Conservation (phyloP, 1,284 basidiomycete genomes). For the Pisolithus thermaeus region DNA sequence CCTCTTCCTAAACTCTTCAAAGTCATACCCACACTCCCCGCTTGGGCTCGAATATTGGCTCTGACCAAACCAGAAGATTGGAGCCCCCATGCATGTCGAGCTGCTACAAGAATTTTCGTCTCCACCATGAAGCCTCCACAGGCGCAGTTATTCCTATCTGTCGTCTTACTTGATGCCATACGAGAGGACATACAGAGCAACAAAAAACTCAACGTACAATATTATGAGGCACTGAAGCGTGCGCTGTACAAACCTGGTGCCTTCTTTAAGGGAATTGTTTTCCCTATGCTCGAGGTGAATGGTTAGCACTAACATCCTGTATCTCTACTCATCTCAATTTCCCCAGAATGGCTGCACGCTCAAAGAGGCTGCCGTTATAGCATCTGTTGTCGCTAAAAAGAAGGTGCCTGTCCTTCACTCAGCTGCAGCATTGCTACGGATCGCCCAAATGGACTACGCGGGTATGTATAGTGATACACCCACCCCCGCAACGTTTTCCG, state of each 20-base stretch:
- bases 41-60: constrained; percentile 95
- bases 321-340: constrained; percentile 1
- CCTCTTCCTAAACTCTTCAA: constrained; percentile 98
- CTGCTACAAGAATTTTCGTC: constrained; percentile 93
- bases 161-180: constrained; percentile 88
- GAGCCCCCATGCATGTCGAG: constrained; percentile 93
- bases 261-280: constrained; percentile 98
- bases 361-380: constrained; percentile 94
- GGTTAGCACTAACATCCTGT: not conserved
- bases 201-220: constrained; percentile 89
- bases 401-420: constrained; percentile 96
- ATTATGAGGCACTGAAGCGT: constrained; percentile 90
- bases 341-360: constrained; percentile 66
- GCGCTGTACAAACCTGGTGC: constrained; percentile 95
- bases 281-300: constrained; percentile 88
- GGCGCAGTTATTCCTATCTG: constrained; percentile 91
- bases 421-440: constrained; percentile 88
- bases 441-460: constrained; percentile 96
- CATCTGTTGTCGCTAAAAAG: constrained; percentile 87
- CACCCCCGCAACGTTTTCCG: not conserved
- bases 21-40: constrained; percentile 92
- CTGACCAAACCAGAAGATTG: constrained; percentile 90
- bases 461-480: constrained; percentile 37
- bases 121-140: constrained; percentile 96
- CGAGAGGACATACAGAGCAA: constrained; percentile 85